These are phyloP conservation scores for Blastocystis sp. DNA, from an alignment of 352 stramenopile genomes.

Conservation along the genomic window DNA sequence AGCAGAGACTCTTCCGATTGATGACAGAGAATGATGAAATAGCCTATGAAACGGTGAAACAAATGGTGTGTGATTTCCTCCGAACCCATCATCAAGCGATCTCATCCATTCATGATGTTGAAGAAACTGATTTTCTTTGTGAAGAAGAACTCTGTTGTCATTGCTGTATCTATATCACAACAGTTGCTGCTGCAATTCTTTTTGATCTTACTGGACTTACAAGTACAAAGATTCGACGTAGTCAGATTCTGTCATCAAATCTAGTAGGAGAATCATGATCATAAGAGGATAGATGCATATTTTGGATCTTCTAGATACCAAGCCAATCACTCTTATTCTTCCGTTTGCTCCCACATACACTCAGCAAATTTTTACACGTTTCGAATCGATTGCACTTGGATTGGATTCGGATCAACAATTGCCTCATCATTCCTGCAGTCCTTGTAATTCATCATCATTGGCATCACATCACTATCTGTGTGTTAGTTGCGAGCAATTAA, in stretches of 20 bases:
- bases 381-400: background rate
- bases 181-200: conserved; percentile 10
- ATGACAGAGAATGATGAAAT: background rate
- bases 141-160: background rate
- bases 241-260: background rate
- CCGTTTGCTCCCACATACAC: conserved; percentile 39
- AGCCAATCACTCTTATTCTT: background rate
- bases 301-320: conserved; percentile 10
- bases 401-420: background rate
- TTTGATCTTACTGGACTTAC: conserved; percentile 32
- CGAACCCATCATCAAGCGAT: background rate
- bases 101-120: background rate
- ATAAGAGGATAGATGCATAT: background rate
- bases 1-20: conserved; percentile 9
- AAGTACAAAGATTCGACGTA: background rate
- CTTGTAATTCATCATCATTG: background rate
- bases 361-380: conserved; percentile 55
- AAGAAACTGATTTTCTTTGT: background rate
- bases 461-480: background rate
- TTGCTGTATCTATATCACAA: conserved; percentile 21
- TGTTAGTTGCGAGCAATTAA: background rate
- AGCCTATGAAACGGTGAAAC: background rate
- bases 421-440: background rate
- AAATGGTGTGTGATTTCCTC: conserved; percentile 45
- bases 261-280: background rate